Evolutionary conservation across 2,329 filamentous ascomycete species (phyloP).

Genomic region (Stylonectria norvegica): DNA sequence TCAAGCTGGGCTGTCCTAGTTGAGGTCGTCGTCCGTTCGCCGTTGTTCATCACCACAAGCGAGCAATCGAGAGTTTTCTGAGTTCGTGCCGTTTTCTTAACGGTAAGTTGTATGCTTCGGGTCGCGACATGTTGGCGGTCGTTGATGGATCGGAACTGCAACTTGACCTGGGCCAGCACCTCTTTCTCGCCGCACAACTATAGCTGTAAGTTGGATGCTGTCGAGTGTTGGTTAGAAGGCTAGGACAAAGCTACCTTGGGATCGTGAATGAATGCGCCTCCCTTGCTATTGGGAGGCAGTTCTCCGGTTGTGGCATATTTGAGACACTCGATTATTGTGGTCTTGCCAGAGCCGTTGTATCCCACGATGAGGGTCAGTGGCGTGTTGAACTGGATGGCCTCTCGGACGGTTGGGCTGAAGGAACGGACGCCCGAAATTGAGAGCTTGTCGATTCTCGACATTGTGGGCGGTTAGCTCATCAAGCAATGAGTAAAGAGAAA

Average conservation of each 20-base stretch:
- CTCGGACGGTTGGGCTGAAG: conserved; percentile 70
- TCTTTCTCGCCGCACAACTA: conserved; percentile 80
- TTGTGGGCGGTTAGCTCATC: conserved; percentile 29
- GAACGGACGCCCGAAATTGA: conserved; percentile 81
- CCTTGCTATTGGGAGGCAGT: conserved; percentile 84
- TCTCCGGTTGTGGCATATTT: conserved; percentile 97
- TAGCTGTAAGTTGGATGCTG: conserved; percentile 5
- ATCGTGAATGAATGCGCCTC: conserved; percentile 93
- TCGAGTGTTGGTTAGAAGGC: background rate
- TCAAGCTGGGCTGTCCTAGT: conserved; percentile 79
- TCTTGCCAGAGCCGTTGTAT: conserved; percentile 96
- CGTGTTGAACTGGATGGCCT: conserved; percentile 83
- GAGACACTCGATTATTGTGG: conserved; percentile 96
- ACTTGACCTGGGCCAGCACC: conserved; percentile 84
- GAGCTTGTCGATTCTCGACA: conserved; percentile 86
- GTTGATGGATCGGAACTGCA: conserved; percentile 78
- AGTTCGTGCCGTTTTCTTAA: conserved; percentile 73
- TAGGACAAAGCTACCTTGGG: conserved; percentile 66
- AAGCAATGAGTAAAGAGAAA: too few relatives aligned
- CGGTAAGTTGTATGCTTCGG: conserved; percentile 77
- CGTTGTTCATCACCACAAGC: conserved; percentile 71
- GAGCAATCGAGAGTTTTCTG: conserved; percentile 84
- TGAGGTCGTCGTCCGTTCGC: conserved; percentile 75
- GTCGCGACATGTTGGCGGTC: conserved; percentile 78
- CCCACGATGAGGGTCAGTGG: conserved; percentile 95